Evolutionary conservation across 352 stramenopile species (phyloP).

Genomic region (Globisporangium takayamanum): DNA sequence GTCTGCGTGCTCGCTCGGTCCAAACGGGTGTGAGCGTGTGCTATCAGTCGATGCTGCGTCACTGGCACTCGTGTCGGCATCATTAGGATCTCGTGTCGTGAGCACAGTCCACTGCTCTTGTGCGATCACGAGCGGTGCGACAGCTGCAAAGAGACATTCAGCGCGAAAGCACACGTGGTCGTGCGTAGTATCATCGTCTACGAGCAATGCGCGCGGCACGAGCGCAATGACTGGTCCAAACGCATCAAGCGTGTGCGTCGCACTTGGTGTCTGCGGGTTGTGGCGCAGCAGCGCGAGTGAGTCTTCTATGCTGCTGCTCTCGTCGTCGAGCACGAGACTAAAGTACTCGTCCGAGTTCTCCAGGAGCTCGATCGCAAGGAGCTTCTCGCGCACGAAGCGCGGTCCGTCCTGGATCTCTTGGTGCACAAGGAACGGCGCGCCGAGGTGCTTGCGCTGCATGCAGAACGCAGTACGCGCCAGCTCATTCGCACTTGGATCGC

Average conservation of each 20-base stretch:
- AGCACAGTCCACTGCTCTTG: neutral
- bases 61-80: too few relatives aligned
- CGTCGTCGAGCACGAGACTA: neutral
- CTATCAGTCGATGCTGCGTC: neutral
- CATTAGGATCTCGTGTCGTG: neutral
- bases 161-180: neutral
- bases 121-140: neutral
- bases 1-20: neutral
- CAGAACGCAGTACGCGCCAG: neutral
- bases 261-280: neutral
- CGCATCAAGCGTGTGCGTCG: neutral
- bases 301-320: neutral
- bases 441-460: neutral
- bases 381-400: neutral
- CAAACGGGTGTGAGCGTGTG: neutral
- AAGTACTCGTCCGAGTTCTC: neutral
- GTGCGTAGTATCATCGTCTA: neutral
- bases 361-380: neutral
- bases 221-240: neutral
- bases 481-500: neutral
- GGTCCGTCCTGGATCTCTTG: neutral
- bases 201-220: neutral
- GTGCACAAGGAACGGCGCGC: neutral
- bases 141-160: neutral
- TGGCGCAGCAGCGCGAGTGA: neutral